Conservation (phyloP, 805 yeast species). For the Maudiozyma serrabonitensis region DNA sequence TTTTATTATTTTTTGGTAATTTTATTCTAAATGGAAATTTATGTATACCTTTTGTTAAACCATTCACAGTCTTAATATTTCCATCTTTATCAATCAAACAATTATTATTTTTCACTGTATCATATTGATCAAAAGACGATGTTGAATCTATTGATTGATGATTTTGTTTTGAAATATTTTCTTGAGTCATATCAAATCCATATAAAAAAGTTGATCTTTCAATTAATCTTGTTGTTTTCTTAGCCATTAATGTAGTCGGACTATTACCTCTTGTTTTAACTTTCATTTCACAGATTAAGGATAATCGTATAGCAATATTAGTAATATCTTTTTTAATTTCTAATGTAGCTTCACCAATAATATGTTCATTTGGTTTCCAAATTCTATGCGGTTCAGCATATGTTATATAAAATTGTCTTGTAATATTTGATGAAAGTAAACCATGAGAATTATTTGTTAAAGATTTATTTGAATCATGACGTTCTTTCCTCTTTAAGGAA, state of each 20-base stretch:
- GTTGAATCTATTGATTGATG: no score
- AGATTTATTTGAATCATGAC: neutral
- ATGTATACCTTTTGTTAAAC: conserved; percentile 75
- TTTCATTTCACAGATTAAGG: conserved; percentile 48
- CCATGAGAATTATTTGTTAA: neutral
- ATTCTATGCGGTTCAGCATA: conserved; percentile 66
- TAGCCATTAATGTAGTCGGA: conserved; percentile 41
- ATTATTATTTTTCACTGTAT: neutral
- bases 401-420: conserved; percentile 33
- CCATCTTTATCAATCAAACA: neutral
- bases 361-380: conserved; percentile 73
- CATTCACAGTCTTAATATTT: conserved; percentile 21
- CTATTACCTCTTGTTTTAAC: conserved; percentile 38
- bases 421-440: neutral
- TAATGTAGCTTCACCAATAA: conserved; percentile 53
- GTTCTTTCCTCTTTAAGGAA: neutral
- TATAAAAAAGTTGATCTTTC: conserved; percentile 50
- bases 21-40: conserved; percentile 77
- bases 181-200: conserved; percentile 31
- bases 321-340: conserved; percentile 46
- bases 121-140: neutral
- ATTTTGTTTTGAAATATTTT: neutral
- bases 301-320: conserved; percentile 39
- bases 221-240: conserved; percentile 43
- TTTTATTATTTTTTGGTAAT: conserved; percentile 54